Base-by-base conservation (phyloP, 805 yeast genomes). In the Zygoascus flipseniorum region DNA sequence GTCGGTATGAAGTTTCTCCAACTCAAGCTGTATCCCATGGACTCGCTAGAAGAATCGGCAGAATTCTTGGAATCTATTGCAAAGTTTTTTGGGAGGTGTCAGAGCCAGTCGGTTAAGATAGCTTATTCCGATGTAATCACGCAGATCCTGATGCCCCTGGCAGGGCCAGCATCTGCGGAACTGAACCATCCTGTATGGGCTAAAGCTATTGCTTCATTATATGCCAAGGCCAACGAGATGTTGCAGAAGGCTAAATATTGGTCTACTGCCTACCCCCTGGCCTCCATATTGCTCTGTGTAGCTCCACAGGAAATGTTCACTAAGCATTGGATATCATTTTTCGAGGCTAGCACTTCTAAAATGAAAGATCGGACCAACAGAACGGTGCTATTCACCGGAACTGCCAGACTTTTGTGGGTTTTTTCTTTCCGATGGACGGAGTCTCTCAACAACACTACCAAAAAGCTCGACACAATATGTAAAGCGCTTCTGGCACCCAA, bases 171-270 rank as follows among this genome's bases (percentile, higher is more conserved):
- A 32, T 88, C 97, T 0, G 98, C 97, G 0, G 99, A 93, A 65
- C 90, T 89, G 0, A 92, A 93, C 63, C 96, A 92, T 66, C 99
- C 99, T 2, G 81, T 85, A 1, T 93, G 99, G 99, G 82, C 84
- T 0, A 86, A 82, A 43, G 93, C 97, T 0, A 79, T 89, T 52
- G 77, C 78, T 20, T 70, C 74, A 18, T 80, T 92, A 13, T 82
- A 78, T 65, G 68, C 73, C 14, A 79, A 77, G 14, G 76, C 74
- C 43, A 67, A 65, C 53, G 77, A 71, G 48, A 74, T 77, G 71
- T 76, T 69, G 53, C 43, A 55, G 31, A 55, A 57, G 35, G 53
- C 55, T 13, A 57, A 56, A 43, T 55, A 55, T 47, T 89, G 96
- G 95, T 76, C 80, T 8, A 73, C 79, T 51, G 79, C 87, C 5